Conservation (phyloP, 345 rosid genomes). For the Psidium guajava region DNA sequence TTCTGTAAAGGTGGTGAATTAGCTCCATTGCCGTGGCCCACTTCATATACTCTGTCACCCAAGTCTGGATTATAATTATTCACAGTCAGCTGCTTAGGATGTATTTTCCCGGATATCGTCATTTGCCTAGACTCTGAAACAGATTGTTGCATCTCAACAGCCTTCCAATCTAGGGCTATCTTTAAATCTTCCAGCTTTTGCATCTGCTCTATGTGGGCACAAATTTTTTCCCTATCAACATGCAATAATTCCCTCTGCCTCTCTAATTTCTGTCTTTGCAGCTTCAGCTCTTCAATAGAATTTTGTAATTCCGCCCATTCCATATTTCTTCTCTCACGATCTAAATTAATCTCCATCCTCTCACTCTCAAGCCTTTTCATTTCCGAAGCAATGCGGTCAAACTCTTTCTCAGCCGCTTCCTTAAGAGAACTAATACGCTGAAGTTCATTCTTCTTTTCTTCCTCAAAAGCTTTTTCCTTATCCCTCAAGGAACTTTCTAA, state of each 20-base stretch:
- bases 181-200: slow-evolving; percentile 72
- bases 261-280: slow-evolving; percentile 67
- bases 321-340: slow-evolving; percentile 67
- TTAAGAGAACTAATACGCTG: slow-evolving; percentile 45
- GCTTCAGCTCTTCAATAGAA: slow-evolving; percentile 69
- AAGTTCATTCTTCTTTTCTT: slow-evolving; percentile 63
- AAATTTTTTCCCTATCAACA: slow-evolving; percentile 69
- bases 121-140: slow-evolving; percentile 43
- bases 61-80: slow-evolving; percentile 27
- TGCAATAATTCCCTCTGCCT: slow-evolving; percentile 69
- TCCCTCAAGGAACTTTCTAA: slow-evolving; percentile 60
- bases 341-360: slow-evolving; percentile 64
- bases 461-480: slow-evolving; percentile 69
- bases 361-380: slow-evolving; percentile 72
- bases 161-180: slow-evolving; percentile 56
- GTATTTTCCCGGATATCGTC: slow-evolving; percentile 38
- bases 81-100: slow-evolving; percentile 23
- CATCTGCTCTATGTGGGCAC: slow-evolving; percentile 50
- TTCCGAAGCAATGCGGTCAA: slow-evolving; percentile 57
- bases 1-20: slow-evolving; percentile 26
- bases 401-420: slow-evolving; percentile 59
- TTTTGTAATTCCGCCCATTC: slow-evolving; percentile 75
- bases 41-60: slow-evolving; percentile 11
- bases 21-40: slow-evolving; percentile 25
- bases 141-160: slow-evolving; percentile 57